Conservation (phyloP, 768 basidiomycete species). For the Kwoniella dejecticola region DNA sequence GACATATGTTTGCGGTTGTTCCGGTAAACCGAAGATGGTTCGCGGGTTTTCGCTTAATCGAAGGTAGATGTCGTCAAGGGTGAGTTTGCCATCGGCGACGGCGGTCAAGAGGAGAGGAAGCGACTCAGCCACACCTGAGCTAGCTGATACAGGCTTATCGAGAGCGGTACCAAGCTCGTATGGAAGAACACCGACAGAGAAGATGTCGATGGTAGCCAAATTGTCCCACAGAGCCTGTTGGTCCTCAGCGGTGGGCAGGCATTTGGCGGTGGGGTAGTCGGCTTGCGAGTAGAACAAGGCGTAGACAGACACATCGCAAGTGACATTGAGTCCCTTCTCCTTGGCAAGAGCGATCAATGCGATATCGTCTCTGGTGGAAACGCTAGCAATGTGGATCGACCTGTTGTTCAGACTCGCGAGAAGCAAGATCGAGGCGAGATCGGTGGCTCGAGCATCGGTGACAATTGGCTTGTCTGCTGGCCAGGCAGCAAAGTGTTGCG, state of each 20-base stretch:
- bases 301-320: constrained; percentile 92
- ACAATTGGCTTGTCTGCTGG: constrained; percentile 87
- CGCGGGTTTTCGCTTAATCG: constrained; percentile 90
- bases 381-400: constrained; percentile 86
- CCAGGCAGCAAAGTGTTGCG: constrained; percentile 88
- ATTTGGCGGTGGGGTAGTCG: constrained; percentile 67
- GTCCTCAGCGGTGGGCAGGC: constrained; percentile 72
- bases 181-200: constrained; percentile 85
- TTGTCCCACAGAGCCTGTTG: constrained; percentile 84
- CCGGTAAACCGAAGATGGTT: constrained; percentile 84
- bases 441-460: constrained; percentile 87
- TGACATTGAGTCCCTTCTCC: constrained; percentile 87
- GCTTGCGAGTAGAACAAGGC: constrained; percentile 82
- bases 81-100: constrained; percentile 74
- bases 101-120: constrained; percentile 85
- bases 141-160: constrained; percentile 65
- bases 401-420: constrained; percentile 90
- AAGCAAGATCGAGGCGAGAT: constrained; percentile 88
- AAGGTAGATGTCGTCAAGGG: constrained; percentile 76
- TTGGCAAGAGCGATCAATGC: constrained; percentile 91
- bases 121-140: constrained; percentile 82
- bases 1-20: constrained; percentile 80
- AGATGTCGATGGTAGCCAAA: constrained; percentile 78
- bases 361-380: constrained; percentile 81
- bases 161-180: constrained; percentile 71